Percentiles rank a stretch among this genome's conserved stretches.
phyloP scores from a whole-genome alignment of 2,329 filamentous ascomycete genomes.

The Periconia macrospinosa region DNA sequence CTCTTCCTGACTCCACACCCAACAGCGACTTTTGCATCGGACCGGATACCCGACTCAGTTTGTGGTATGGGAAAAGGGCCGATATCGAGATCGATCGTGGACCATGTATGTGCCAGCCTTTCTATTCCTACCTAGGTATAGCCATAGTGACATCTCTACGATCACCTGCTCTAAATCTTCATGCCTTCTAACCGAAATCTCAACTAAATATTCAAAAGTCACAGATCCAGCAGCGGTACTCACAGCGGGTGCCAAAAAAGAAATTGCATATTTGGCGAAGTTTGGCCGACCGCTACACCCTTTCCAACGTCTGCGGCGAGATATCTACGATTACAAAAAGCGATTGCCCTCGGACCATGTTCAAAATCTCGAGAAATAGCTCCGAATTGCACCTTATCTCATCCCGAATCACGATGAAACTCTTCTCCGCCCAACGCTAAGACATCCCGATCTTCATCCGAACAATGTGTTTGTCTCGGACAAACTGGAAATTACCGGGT shows the following conservation, averaged over 20 bases:
- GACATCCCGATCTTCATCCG: conserved; percentile 40
- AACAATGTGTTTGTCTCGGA: conserved; percentile 30
- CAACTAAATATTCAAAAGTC: conserved; percentile 23
- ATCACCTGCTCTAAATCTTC: background rate
- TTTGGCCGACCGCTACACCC: conserved; percentile 34
- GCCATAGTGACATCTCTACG: conserved; percentile 1
- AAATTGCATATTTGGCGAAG: conserved; percentile 29
- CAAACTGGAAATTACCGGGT: conserved; percentile 34
- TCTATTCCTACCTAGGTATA: background rate
- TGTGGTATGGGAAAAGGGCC: conserved; percentile 36
- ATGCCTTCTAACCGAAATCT: conserved; percentile 3
- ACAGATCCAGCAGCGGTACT: conserved; percentile 24
- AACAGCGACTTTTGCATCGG: conserved; percentile 30
- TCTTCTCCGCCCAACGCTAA: conserved; percentile 25
- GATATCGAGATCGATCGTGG: conserved; percentile 29
- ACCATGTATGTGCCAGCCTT: conserved; percentile 30
- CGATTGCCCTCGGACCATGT: conserved; percentile 29
- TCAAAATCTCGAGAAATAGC: conserved; percentile 32
- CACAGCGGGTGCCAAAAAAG: conserved; percentile 35
- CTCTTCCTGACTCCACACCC: conserved; percentile 3
- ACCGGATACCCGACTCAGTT: conserved; percentile 25
- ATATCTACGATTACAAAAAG: conserved; percentile 35
- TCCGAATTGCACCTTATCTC: conserved; percentile 24
- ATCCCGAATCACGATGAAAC: conserved; percentile 15
- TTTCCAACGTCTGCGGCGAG: conserved; percentile 33